Conservation (phyloP, 805 yeast genomes). For the Starmera caribaea region DNA sequence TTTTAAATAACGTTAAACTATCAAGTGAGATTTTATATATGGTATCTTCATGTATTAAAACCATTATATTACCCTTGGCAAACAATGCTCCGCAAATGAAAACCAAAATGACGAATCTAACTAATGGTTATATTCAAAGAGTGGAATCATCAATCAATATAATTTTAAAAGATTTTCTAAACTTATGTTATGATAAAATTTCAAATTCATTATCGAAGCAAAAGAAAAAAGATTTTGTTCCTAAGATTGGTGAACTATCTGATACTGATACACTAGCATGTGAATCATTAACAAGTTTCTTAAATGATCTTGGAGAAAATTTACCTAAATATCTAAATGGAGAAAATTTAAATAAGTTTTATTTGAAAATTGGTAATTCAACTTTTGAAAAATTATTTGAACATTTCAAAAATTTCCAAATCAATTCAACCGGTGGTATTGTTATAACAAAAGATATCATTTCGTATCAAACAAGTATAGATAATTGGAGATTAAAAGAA, state of each 20-base stretch:
- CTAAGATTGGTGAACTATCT: constrained; percentile 30
- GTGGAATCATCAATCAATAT: constrained; percentile 60
- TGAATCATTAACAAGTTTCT: constrained; percentile 45
- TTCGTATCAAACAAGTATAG: constrained; percentile 59
- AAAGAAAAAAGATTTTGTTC: constrained; percentile 60
- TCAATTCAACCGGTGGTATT: constrained; percentile 76
- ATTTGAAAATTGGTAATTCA: constrained; percentile 47
- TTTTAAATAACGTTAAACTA: constrained; percentile 38
- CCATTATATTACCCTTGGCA: constrained; percentile 68
- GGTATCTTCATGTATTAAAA: constrained; percentile 63
- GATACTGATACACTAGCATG: constrained; percentile 69
- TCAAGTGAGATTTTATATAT: constrained; percentile 54
- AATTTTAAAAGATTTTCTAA: constrained; percentile 50
- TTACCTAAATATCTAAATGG: constrained; percentile 29
- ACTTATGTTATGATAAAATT: constrained; percentile 42
- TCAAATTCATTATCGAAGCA: constrained; percentile 49
- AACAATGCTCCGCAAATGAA: constrained; percentile 47
- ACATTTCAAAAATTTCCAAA: constrained; percentile 68
- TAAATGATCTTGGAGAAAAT: constrained; percentile 32
- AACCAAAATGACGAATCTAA: constrained; percentile 47
- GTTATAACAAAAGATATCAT: constrained; percentile 76
- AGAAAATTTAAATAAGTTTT: constrained; percentile 39
- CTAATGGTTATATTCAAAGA: constrained; percentile 49
- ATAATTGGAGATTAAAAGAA: constrained; percentile 54
- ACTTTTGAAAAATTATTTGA: constrained; percentile 50